phyloP scores from a whole-genome alignment of 495 filamentous ascomycete species.

The Ramalina intermedia region DNA sequence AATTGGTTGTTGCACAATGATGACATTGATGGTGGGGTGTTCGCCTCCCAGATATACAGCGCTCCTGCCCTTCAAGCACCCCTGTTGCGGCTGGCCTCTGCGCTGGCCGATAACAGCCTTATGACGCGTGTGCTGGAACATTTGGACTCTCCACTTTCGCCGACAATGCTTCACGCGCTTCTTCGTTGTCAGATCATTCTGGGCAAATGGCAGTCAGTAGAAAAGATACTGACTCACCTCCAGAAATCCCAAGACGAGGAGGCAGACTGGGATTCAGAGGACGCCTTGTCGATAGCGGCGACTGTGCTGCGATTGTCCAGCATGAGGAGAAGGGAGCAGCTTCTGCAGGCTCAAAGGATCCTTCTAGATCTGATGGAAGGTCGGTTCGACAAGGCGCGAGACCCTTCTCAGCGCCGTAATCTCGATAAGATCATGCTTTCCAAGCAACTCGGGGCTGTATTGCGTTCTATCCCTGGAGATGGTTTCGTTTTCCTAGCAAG shows the following conservation, averaged over 20 bases:
- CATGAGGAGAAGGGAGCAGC: not conserved
- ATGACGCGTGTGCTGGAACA: slow-evolving; percentile 28
- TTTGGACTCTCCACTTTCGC: slow-evolving; percentile 24
- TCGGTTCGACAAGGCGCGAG: slow-evolving; percentile 19
- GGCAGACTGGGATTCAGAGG: slow-evolving; percentile 35
- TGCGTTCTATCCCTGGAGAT: slow-evolving; percentile 8
- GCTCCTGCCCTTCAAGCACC: slow-evolving; percentile 37
- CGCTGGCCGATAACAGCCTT: slow-evolving; percentile 32
- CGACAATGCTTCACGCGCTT: slow-evolving; percentile 34
- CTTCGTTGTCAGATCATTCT: slow-evolving; percentile 33
- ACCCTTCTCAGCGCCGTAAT: slow-evolving; percentile 10
- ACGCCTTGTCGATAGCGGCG: slow-evolving; percentile 27
- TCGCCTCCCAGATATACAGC: slow-evolving; percentile 31
- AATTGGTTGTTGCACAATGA: slow-evolving; percentile 39
- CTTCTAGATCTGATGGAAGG: slow-evolving; percentile 8
- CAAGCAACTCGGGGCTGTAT: slow-evolving; percentile 17
- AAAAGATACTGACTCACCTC: slow-evolving; percentile 29
- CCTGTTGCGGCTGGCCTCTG: slow-evolving; percentile 42
- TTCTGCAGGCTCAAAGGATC: slow-evolving; percentile 12
- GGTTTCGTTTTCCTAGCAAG: slow-evolving; percentile 4
- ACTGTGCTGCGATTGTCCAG: slow-evolving; percentile 27
- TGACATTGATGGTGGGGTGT: slow-evolving; percentile 42
- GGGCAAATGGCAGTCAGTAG: slow-evolving; percentile 32
- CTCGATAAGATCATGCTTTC: slow-evolving; percentile 12
- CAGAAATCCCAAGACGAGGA: slow-evolving; percentile 24